A percentile compares a stretch with the other conserved stretches of the same genome.
Evolutionary conservation across 495 filamentous ascomycete genomes (phyloP).

Genomic region (Daldinia caldariorum): DNA sequence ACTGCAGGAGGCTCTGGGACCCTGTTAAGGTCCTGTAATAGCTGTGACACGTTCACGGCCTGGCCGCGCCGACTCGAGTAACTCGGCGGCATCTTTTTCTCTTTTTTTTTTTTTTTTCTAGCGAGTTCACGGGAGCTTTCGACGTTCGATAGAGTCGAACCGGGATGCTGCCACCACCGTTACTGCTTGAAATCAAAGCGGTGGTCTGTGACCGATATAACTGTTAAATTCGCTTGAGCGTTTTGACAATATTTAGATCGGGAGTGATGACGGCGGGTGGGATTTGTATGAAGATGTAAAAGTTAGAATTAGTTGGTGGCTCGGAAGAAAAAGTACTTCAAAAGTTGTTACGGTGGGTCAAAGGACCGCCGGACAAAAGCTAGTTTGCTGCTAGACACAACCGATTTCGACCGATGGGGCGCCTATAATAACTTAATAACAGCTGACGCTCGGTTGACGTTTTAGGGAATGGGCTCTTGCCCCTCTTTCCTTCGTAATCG

Average conservation of each 20-base stretch:
- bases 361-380: slow-evolving; percentile 33
- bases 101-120: background rate
- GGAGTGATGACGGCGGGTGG: background rate
- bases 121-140: background rate
- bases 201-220: background rate
- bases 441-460: slow-evolving; percentile 43
- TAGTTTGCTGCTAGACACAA: slow-evolving; percentile 27
- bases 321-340: slow-evolving; percentile 15
- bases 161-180: background rate
- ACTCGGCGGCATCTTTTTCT: slow-evolving; percentile 45
- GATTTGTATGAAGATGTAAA: background rate
- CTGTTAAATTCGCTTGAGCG: background rate
- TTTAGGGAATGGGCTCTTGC: slow-evolving; percentile 29
- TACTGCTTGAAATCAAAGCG: background rate
- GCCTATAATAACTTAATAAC: slow-evolving; percentile 19
- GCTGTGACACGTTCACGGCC: slow-evolving; percentile 78
- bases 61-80: slow-evolving; percentile 75
- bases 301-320: slow-evolving; percentile 3
- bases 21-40: slow-evolving; percentile 86
- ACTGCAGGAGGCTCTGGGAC: slow-evolving; percentile 72
- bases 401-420: slow-evolving; percentile 40
- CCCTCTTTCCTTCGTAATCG: slow-evolving; percentile 28
- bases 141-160: slow-evolving; percentile 6
- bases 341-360: slow-evolving; percentile 34
- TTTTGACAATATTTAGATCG: background rate